These are phyloP conservation scores for Sporothrix humicola DNA, from an alignment of 2,329 filamentous ascomycete genomes.

Conservation along the genomic window DNA sequence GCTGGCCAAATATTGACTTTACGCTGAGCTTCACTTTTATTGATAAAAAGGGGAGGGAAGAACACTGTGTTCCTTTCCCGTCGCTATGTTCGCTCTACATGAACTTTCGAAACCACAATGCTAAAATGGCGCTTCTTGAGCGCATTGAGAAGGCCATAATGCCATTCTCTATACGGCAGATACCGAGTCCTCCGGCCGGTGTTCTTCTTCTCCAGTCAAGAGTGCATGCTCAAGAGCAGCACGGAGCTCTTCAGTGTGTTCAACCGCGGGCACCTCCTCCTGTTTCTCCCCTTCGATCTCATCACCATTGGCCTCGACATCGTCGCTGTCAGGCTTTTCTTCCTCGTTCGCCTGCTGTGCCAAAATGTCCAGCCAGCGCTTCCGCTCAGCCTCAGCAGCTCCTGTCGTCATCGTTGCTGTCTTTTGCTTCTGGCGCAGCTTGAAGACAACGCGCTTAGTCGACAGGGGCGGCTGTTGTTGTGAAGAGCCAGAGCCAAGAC, in stretches of 20 bases:
- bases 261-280: not conserved
- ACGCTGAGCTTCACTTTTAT: too few relatives aligned
- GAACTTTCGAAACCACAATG: too few relatives aligned
- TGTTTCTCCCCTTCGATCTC: not conserved
- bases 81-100: too few relatives aligned
- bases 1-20: too few relatives aligned
- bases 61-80: too few relatives aligned
- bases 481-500: not conserved
- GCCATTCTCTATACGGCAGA: not conserved
- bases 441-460: slow-evolving; percentile 9
- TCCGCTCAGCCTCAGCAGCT: slow-evolving; percentile 14
- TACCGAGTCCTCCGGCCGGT: not conserved
- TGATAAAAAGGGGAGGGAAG: too few relatives aligned
- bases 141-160: too few relatives aligned
- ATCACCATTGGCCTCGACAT: not conserved
- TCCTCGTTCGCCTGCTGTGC: slow-evolving; percentile 29
- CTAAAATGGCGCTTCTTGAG: too few relatives aligned
- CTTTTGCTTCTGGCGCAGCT: slow-evolving; percentile 23
- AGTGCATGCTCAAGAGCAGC: not conserved
- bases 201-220: not conserved
- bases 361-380: slow-evolving; percentile 30
- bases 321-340: not conserved
- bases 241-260: not conserved
- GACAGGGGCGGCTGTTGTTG: not conserved
- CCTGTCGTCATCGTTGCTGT: slow-evolving; percentile 2